Percentiles rank a stretch among this genome's conserved stretches.
Evolutionary conservation across 2,329 filamentous ascomycete genomes (phyloP).

Genomic region (Escovopsis weberi): DNA sequence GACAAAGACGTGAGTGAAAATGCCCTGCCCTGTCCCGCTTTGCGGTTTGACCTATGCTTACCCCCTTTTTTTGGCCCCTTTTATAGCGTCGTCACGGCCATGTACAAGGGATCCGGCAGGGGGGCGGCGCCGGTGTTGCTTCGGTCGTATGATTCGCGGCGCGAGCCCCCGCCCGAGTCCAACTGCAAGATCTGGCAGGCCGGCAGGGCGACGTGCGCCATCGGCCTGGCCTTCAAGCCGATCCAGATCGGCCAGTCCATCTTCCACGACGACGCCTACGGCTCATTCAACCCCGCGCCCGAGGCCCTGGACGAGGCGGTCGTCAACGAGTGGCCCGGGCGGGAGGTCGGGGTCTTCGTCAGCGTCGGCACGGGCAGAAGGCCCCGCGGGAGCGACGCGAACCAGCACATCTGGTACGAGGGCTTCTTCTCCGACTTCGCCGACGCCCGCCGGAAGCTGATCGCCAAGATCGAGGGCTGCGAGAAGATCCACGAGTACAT

Average conservation of each 20-base stretch:
- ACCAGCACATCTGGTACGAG: slow-evolving; percentile 79
- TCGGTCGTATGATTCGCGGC: slow-evolving; percentile 88
- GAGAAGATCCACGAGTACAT: slow-evolving; percentile 82
- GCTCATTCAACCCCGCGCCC: slow-evolving; percentile 83
- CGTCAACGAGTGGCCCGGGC: slow-evolving; percentile 86
- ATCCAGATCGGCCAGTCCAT: slow-evolving; percentile 86
- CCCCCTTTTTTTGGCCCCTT: not conserved
- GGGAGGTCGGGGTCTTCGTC: slow-evolving; percentile 83
- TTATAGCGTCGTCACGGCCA: slow-evolving; percentile 68
- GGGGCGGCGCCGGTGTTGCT: slow-evolving; percentile 57
- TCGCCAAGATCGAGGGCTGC: slow-evolving; percentile 88
- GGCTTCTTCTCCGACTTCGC: slow-evolving; percentile 86
- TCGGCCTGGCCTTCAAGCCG: slow-evolving; percentile 87
- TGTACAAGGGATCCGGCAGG: slow-evolving; percentile 69
- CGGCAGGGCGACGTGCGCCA: slow-evolving; percentile 83
- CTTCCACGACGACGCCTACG: slow-evolving; percentile 85
- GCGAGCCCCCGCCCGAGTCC: slow-evolving; percentile 78
- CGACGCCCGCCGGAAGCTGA: slow-evolving; percentile 71
- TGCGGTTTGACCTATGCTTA: too few species aligned
- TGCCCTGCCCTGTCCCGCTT: too few species aligned
- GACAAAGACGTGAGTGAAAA: slow-evolving; percentile 65
- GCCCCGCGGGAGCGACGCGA: slow-evolving; percentile 48
- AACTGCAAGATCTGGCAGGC: slow-evolving; percentile 97
- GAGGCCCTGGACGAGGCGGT: slow-evolving; percentile 79
- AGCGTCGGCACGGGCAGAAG: slow-evolving; percentile 91